These are phyloP conservation scores for Cryptococcus maquisensis DNA, from an alignment of 1,284 basidiomycete species.

Conservation along the genomic window DNA sequence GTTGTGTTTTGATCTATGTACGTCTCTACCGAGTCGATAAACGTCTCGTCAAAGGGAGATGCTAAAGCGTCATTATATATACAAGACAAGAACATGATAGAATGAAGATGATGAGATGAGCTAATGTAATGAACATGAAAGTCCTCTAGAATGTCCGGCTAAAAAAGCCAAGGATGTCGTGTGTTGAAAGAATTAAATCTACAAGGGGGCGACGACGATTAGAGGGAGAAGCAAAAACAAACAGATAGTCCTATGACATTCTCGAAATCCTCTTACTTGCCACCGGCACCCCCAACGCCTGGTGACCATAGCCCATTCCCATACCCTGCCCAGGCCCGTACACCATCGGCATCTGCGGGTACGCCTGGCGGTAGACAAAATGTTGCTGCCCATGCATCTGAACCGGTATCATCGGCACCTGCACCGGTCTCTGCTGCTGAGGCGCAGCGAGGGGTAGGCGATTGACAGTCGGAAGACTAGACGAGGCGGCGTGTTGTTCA, in stretches of 20 bases:
- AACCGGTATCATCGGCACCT: neutral
- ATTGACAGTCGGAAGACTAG: neutral
- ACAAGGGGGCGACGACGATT: neutral
- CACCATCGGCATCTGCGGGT: neutral
- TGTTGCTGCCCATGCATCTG: neutral
- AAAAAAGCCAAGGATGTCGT: neutral
- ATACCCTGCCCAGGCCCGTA: neutral
- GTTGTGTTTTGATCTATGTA: no score
- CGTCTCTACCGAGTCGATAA: no score
- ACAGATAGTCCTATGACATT: neutral
- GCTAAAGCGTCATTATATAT: no score
- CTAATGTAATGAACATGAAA: neutral
- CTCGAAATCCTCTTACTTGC: neutral
- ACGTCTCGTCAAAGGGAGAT: no score
- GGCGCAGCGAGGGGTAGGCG: neutral
- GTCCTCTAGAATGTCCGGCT: neutral
- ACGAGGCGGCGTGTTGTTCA: slow-evolving; percentile 9
- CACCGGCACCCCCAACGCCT: neutral
- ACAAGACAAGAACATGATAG: neutral
- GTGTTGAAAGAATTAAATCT: neutral
- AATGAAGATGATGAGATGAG: neutral
- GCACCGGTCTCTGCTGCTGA: neutral
- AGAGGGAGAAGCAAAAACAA: neutral
- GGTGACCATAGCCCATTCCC: neutral
- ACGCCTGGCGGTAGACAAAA: neutral